These are phyloP conservation scores for Mortierella sp. DNA, from an alignment of 371 early-diverging fungal species.

Conservation along the genomic window DNA sequence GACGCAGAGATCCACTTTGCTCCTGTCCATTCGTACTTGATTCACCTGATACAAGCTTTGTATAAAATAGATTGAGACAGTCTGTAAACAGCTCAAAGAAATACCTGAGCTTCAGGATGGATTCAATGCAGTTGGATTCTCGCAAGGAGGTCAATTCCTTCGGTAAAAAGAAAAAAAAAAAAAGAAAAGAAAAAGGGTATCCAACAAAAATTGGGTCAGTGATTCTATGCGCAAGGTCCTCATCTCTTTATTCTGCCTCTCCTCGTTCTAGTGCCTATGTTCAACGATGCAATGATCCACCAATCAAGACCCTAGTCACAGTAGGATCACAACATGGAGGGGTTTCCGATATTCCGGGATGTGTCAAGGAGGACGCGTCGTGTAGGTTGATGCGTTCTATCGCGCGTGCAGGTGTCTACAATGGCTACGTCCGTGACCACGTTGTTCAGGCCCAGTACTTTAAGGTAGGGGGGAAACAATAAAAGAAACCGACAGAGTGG, in stretches of 20 bases:
- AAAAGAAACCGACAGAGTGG: not conserved
- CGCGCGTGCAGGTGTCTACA: conserved; percentile 79
- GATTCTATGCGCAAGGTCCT: too few relatives aligned
- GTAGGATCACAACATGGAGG: conserved; percentile 90
- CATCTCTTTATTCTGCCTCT: not conserved
- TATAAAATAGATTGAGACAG: conserved; percentile 59
- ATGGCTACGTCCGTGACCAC: conserved; percentile 80
- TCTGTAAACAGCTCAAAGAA: conserved; percentile 65
- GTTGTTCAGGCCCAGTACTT: conserved; percentile 95
- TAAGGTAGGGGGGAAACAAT: conserved; percentile 54
- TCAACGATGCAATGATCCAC: conserved; percentile 82
- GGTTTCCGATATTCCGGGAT: conserved; percentile 86
- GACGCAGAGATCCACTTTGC: conserved; percentile 4
- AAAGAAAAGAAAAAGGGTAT: not conserved
- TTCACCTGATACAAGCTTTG: not conserved
- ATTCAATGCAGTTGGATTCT: conserved; percentile 95
- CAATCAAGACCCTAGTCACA: conserved; percentile 83
- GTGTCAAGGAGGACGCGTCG: conserved; percentile 60
- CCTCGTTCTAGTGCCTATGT: conserved; percentile 73
- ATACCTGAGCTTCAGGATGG: conserved; percentile 72
- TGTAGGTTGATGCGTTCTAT: conserved; percentile 77
- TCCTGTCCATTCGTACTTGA: not conserved
- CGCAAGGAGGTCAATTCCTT: conserved; percentile 80
- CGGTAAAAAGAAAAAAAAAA: conserved; percentile 49
- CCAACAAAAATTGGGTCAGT: conserved; percentile 4